Conservation (phyloP, 1,284 basidiomycete species). For the Flammula alnicola region DNA sequence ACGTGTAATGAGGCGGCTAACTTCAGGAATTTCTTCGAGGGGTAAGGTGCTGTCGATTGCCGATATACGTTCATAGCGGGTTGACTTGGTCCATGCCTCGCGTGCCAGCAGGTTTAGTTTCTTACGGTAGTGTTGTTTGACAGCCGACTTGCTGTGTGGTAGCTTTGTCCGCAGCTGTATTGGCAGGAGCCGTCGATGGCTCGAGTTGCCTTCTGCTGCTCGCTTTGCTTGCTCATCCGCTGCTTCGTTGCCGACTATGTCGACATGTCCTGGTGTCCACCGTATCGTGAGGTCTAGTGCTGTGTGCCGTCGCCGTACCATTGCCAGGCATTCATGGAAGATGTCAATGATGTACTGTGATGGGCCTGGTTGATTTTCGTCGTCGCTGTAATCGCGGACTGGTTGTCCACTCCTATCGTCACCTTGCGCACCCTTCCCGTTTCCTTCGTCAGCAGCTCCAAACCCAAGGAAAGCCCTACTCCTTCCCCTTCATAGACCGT, state of each 20-base stretch:
- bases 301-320: neutral
- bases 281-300: neutral
- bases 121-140: too few relatives aligned
- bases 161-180: too few relatives aligned
- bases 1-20: too few relatives aligned
- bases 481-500: constrained; percentile 32
- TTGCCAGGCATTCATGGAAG: constrained; percentile 1
- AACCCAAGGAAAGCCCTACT: constrained; percentile 23
- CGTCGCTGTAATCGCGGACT: constrained; percentile 21
- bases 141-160: too few relatives aligned
- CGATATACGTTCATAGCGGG: too few relatives aligned
- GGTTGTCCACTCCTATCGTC: constrained; percentile 24
- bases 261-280: constrained; percentile 18
- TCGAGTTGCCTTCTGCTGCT: too few relatives aligned
- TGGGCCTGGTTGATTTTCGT: neutral
- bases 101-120: too few relatives aligned
- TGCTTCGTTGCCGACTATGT: constrained; percentile 12
- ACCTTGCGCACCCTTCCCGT: neutral
- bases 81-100: too few relatives aligned
- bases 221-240: constrained; percentile 8
- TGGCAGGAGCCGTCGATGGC: too few relatives aligned
- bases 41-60: too few relatives aligned
- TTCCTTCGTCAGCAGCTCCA: constrained; percentile 15
- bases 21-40: too few relatives aligned
- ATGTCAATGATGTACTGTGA: constrained; percentile 17